Evolutionary conservation across 208 protist species (phyloP).

Genomic region (Leishmania major): DNA sequence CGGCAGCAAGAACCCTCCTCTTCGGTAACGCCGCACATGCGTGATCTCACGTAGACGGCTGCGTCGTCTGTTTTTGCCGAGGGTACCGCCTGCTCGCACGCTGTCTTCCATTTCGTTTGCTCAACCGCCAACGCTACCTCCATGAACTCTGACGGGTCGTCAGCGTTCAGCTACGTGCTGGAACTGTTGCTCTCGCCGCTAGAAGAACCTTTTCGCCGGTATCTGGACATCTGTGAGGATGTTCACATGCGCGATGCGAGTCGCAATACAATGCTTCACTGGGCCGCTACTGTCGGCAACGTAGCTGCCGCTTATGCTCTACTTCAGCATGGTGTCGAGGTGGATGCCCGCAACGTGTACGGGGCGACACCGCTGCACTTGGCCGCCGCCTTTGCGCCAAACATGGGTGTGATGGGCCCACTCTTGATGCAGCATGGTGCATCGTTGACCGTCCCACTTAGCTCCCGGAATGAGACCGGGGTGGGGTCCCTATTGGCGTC

Average conservation of each 20-base stretch:
- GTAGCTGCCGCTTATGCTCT: slow-evolving; percentile 35
- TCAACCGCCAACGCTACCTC: background rate
- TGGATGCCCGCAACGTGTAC: slow-evolving; percentile 44
- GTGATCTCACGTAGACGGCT: background rate
- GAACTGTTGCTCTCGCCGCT: slow-evolving; percentile 41
- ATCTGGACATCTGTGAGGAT: slow-evolving; percentile 53
- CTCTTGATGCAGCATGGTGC: slow-evolving; percentile 58
- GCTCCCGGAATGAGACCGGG: background rate
- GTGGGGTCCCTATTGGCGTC: slow-evolving; percentile 38
- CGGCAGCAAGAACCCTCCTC: background rate
- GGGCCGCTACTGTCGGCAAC: slow-evolving; percentile 58
- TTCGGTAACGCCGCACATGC: background rate
- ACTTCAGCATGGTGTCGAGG: slow-evolving; percentile 36
- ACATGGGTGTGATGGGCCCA: slow-evolving; percentile 38
- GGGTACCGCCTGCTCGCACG: background rate
- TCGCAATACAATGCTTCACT: slow-evolving; percentile 76
- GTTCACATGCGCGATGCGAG: slow-evolving; percentile 43
- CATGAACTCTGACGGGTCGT: slow-evolving; percentile 21
- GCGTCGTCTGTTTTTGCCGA: no score
- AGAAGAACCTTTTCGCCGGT: slow-evolving; percentile 45
- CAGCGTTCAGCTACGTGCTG: slow-evolving; percentile 31
- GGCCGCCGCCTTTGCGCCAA: slow-evolving; percentile 50
- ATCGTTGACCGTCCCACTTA: slow-evolving; percentile 12
- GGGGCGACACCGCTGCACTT: slow-evolving; percentile 63
- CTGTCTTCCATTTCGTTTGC: background rate